A percentile compares a stretch with the other conserved stretches of the same genome.
These are phyloP conservation scores for Cladophialophora bantiana DNA, from an alignment of 2,329 filamentous ascomycete species.

Conservation along the genomic window DNA sequence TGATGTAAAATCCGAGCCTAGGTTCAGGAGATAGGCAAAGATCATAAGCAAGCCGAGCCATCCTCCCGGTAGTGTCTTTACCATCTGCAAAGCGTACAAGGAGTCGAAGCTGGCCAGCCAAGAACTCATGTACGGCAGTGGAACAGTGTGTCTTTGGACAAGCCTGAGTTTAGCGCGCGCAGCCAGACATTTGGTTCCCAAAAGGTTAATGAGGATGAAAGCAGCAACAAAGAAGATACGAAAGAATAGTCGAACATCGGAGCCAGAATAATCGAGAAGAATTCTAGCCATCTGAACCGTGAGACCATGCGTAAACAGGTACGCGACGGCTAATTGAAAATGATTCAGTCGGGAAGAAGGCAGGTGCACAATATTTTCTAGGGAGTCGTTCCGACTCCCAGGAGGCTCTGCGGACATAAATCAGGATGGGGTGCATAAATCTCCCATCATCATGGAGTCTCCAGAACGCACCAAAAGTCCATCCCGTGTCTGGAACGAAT, in stretches of 20 bases:
- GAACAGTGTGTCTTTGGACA: constrained; percentile 11
- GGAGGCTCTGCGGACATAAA: constrained; percentile 2
- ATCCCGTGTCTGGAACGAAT: not conserved
- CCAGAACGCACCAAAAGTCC: not conserved
- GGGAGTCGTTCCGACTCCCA: not conserved
- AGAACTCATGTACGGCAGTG: constrained; percentile 11
- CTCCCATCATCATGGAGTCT: not conserved
- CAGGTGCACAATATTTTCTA: not conserved
- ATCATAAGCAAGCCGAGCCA: constrained; percentile 21
- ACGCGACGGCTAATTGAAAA: not conserved
- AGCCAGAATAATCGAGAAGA: constrained; percentile 17
- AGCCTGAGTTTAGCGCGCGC: constrained; percentile 18
- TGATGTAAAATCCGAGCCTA: constrained; percentile 18
- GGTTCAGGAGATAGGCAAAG: constrained; percentile 15
- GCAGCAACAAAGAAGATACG: constrained; percentile 13
- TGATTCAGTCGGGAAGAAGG: not conserved
- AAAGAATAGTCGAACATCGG: constrained; percentile 17
- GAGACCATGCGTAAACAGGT: not conserved
- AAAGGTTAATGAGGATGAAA: constrained; percentile 15
- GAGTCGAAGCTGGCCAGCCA: constrained; percentile 16
- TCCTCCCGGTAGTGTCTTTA: constrained; percentile 19
- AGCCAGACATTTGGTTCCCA: constrained; percentile 16
- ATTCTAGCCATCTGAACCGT: not conserved
- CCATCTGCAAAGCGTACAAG: constrained; percentile 2
- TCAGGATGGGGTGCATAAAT: not conserved